Conservation (phyloP, 2,329 filamentous ascomycete genomes). For the Colletotrichum lini region DNA sequence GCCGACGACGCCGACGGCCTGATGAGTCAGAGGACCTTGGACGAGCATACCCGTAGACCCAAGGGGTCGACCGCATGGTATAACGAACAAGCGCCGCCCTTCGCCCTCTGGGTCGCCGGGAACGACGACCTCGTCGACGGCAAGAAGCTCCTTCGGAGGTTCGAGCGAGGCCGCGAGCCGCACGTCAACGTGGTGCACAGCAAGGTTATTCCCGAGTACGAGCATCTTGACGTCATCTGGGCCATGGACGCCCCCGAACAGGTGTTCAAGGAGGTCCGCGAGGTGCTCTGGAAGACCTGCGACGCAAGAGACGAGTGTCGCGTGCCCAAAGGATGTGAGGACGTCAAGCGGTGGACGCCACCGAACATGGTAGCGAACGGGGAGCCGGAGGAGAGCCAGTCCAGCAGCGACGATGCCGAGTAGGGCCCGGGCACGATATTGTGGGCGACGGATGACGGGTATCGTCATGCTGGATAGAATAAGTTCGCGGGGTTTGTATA, state of each 20-base stretch:
- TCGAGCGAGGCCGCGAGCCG: slow-evolving; percentile 84
- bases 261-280: slow-evolving; percentile 84
- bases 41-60: slow-evolving; percentile 54
- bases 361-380: slow-evolving; percentile 26
- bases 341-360: slow-evolving; percentile 58
- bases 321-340: slow-evolving; percentile 75
- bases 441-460: background rate
- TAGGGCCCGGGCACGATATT: background rate
- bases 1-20: slow-evolving; percentile 53
- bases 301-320: slow-evolving; percentile 69
- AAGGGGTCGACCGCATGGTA: slow-evolving; percentile 82
- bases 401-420: slow-evolving; percentile 37
- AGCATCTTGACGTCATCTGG: slow-evolving; percentile 96
- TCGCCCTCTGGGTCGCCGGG: slow-evolving; percentile 91
- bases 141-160: slow-evolving; percentile 77
- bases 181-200: slow-evolving; percentile 84
- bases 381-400: slow-evolving; percentile 34
- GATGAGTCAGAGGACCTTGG: slow-evolving; percentile 42
- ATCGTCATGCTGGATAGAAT: background rate
- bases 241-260: slow-evolving; percentile 89
- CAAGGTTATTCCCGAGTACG: slow-evolving; percentile 88
- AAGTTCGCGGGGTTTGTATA: background rate
- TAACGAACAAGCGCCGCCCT: slow-evolving; percentile 81
- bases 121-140: slow-evolving; percentile 90
- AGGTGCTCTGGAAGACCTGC: slow-evolving; percentile 88